Evolutionary conservation across 2,329 filamentous ascomycete species (phyloP), one percentile per base, ranked within the genome.

Genomic region (Pseudopyrenochaeta lycopersici): DNA sequence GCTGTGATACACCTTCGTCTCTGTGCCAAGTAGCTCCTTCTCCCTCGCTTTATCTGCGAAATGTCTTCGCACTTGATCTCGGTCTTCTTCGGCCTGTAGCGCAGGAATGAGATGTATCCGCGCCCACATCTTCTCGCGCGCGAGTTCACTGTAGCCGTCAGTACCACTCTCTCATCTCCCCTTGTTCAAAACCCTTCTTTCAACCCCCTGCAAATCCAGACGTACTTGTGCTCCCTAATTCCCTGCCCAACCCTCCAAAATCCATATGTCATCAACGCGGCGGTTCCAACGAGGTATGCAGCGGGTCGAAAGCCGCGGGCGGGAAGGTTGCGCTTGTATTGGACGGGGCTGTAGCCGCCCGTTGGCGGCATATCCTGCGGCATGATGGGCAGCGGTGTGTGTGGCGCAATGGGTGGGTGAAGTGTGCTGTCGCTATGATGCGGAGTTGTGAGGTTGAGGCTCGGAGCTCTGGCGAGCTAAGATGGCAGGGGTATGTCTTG

Each of bases 241-340:
- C 92, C 94, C 75, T 89, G 81, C 64, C 91, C 89, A 56, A 92
- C 80, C 78, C 89, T 90, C 80, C 91, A 98, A 85, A 95, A 97
- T 58, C 95, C 95, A 77, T 90, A 98, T 63, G 85, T 84, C 89
- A 96, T 93, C 66, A 97, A 80, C 49, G 84, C 84, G 66, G 87
- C 90, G 77, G 92, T 87, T 60, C 87, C 91, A 67, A 91, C 74
- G 63, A 98, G 84, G 75, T 97, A 88, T 58, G 88, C 85, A 43
- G 88, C 84, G 15, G 95, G 94, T 56, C 90, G 88, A 85, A 98
- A 96, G 68, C 94, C 94, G 72, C 90, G 90, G 61, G 90, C 88
- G 62, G 95, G 95, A 59, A 99, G 83, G 81, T 98, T 98, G 79
- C 95, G 90, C 88, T 96, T 96, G 85, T 97, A 99, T 82, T 99